Conservation (phyloP, 1,284 basidiomycete genomes). For the Marasmius tenuissimus region DNA sequence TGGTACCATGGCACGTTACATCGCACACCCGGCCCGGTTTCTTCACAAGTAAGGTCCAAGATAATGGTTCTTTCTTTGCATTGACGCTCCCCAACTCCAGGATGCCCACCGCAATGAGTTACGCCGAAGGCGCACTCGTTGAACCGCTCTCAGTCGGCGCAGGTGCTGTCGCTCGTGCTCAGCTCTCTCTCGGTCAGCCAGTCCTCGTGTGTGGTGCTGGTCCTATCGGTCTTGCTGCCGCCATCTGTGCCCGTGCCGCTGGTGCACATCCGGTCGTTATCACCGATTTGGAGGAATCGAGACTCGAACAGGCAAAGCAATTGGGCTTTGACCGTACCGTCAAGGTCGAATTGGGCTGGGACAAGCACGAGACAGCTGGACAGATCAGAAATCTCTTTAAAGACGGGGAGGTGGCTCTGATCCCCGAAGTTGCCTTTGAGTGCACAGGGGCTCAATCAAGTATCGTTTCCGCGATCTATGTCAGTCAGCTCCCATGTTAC, state of each 20-base stretch:
- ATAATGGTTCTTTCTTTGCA: neutral
- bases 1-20: slow-evolving; percentile 12
- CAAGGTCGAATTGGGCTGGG: slow-evolving; percentile 9
- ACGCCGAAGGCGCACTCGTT: slow-evolving; percentile 12
- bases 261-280: slow-evolving; percentile 13
- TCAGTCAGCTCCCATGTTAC: neutral
- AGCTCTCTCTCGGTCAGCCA: slow-evolving; percentile 9
- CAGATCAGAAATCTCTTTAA: slow-evolving; percentile 5
- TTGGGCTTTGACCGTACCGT: slow-evolving; percentile 11
- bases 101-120: slow-evolving; percentile 14
- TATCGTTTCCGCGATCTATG: slow-evolving; percentile 21
- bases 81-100: neutral
- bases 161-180: slow-evolving; percentile 8
- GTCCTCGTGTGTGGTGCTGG: slow-evolving; percentile 15
- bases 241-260: slow-evolving; percentile 12
- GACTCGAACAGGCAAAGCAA: slow-evolving; percentile 9
- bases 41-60: slow-evolving; percentile 8
- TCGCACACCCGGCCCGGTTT: slow-evolving; percentile 11
- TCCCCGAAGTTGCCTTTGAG: slow-evolving; percentile 32
- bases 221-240: slow-evolving; percentile 13
- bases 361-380: slow-evolving; percentile 5
- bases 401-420: neutral
- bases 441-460: slow-evolving; percentile 47
- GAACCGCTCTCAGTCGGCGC: slow-evolving; percentile 14
- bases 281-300: slow-evolving; percentile 13